A percentile compares a stretch with the other conserved stretches of the same genome.
phyloP scores from a whole-genome alignment of 2,329 filamentous ascomycete species.

The Xylaria sp. region DNA sequence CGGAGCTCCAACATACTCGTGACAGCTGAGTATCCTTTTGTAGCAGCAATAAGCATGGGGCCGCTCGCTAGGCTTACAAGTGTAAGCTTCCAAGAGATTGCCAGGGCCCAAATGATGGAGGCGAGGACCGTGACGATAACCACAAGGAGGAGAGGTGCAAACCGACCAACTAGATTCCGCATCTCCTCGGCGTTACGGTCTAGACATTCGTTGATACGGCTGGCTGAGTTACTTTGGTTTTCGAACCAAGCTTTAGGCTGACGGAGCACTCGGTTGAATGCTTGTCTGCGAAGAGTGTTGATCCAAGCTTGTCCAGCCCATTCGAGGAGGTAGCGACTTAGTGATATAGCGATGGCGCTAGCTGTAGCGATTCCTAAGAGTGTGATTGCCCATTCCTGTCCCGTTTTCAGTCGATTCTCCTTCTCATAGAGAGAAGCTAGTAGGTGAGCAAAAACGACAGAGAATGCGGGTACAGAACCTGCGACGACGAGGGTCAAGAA shows the following conservation, averaged over 20 bases:
- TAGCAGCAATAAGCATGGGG: slow-evolving; percentile 74
- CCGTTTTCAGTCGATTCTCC: slow-evolving; percentile 58
- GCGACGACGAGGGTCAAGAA: slow-evolving; percentile 72
- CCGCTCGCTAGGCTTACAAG: slow-evolving; percentile 76
- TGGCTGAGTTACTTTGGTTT: slow-evolving; percentile 69
- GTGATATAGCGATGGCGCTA: slow-evolving; percentile 73
- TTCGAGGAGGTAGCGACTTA: slow-evolving; percentile 78
- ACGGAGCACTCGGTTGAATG: slow-evolving; percentile 74
- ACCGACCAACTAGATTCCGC: slow-evolving; percentile 81
- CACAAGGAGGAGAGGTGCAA: slow-evolving; percentile 75
- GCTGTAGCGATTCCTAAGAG: slow-evolving; percentile 74
- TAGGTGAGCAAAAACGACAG: slow-evolving; percentile 78
- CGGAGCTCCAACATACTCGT: slow-evolving; percentile 77
- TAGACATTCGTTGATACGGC: slow-evolving; percentile 74
- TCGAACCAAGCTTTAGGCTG: slow-evolving; percentile 87
- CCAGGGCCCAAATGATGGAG: slow-evolving; percentile 79
- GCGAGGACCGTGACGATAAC: slow-evolving; percentile 73
- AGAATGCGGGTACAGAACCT: slow-evolving; percentile 76
- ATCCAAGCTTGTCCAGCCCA: slow-evolving; percentile 79
- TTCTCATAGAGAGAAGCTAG: slow-evolving; percentile 73
- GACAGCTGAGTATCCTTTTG: slow-evolving; percentile 71
- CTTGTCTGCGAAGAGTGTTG: slow-evolving; percentile 73
- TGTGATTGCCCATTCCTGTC: slow-evolving; percentile 73
- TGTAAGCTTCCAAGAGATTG: slow-evolving; percentile 81
- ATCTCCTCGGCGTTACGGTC: slow-evolving; percentile 89